Conservation (phyloP, 139 green algal species). For the Bryopsis sp. region DNA sequence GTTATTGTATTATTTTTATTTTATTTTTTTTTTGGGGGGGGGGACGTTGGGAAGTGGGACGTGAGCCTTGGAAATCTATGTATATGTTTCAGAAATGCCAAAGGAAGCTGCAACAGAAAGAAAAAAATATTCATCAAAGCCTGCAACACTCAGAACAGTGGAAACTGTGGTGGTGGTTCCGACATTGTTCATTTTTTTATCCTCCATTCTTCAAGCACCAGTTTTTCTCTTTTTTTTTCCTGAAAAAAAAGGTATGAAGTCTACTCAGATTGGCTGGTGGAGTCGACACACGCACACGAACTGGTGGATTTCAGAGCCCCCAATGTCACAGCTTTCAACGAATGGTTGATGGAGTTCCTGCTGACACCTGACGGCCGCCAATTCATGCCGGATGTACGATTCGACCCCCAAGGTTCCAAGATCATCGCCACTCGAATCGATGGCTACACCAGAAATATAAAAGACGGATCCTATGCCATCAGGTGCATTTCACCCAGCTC, state of each 20-base stretch:
- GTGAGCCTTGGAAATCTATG: no score
- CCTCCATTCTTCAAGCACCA: background rate
- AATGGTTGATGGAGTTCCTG: slow-evolving; percentile 22
- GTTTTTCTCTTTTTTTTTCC: background rate
- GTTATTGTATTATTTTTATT: no score
- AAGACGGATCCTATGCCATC: slow-evolving; percentile 18
- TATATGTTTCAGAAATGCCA: no score
- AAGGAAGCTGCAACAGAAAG: no score
- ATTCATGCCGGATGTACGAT: slow-evolving; percentile 3
- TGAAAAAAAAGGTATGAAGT: slow-evolving; percentile 18
- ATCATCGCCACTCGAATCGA: background rate
- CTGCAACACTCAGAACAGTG: slow-evolving; percentile 1
- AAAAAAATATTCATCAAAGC: no score
- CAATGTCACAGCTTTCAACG: slow-evolving; percentile 20
- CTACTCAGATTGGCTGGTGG: slow-evolving; percentile 20
- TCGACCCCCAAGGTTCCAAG: background rate
- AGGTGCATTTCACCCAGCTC: no score
- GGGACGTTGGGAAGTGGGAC: no score
- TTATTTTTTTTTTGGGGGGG: no score
- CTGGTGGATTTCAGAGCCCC: slow-evolving; percentile 3
- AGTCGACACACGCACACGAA: background rate
- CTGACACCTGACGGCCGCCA: slow-evolving; percentile 6
- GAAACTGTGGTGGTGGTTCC: background rate
- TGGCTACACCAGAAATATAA: slow-evolving; percentile 6
- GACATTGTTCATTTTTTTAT: background rate